A percentile compares a stretch with the other conserved stretches of the same genome.
Evolutionary conservation across 179 eudicot species (phyloP).

Genomic region (Pouteria campechiana): DNA sequence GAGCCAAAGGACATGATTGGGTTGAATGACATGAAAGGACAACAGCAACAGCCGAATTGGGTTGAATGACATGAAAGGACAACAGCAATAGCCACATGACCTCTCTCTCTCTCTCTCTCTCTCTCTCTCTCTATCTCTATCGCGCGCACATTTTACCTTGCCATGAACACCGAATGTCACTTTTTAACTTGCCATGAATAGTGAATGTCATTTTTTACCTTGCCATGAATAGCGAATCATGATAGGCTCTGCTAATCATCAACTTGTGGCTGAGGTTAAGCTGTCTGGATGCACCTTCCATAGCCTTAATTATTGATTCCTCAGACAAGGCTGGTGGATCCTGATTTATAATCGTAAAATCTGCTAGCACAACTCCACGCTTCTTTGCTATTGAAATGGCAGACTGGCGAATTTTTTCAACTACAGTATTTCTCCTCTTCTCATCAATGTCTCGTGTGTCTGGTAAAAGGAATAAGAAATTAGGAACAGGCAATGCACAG

Average conservation of each 20-base stretch:
- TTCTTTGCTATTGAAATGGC: slow-evolving; percentile 54
- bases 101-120: too few species aligned
- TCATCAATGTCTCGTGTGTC: slow-evolving; percentile 90
- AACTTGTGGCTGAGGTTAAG: slow-evolving; percentile 65
- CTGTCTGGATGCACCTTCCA: slow-evolving; percentile 69
- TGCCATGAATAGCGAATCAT: slow-evolving; percentile 97
- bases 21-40: too few species aligned
- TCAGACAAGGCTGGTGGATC: slow-evolving; percentile 93
- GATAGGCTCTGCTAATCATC: slow-evolving; percentile 99
- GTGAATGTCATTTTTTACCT: slow-evolving; percentile 30
- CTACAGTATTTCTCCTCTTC: slow-evolving; percentile 58
- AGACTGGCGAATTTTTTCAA: slow-evolving; percentile 63
- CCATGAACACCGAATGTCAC: neutral
- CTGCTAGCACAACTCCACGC: slow-evolving; percentile 60
- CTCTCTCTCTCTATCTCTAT: too few species aligned
- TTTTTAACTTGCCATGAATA: too few species aligned
- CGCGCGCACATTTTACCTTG: too few species aligned
- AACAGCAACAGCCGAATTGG: too few species aligned
- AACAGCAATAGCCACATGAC: too few species aligned
- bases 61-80: too few species aligned
- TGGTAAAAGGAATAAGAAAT: too few species aligned
- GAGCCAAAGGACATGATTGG: too few species aligned
- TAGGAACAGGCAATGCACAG: slow-evolving; percentile 1
- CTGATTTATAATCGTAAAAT: slow-evolving; percentile 74
- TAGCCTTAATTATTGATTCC: slow-evolving; percentile 46